These are phyloP conservation scores for Clarireedia homoeocarpa DNA, from an alignment of 2,329 filamentous ascomycete species.

Conservation along the genomic window DNA sequence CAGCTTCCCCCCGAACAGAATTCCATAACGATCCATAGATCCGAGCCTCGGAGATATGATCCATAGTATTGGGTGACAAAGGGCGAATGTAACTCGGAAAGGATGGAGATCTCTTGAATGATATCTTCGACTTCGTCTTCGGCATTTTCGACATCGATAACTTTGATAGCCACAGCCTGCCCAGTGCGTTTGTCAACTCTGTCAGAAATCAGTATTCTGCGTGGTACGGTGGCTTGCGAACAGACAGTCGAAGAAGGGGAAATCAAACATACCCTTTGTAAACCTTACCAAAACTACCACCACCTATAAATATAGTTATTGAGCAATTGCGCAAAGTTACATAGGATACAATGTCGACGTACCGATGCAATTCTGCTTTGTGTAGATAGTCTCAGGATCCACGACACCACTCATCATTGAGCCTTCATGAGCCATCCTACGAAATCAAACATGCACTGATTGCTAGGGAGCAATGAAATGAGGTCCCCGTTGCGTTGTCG, in stretches of 20 bases:
- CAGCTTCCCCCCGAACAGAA: constrained; percentile 97
- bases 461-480: constrained; percentile 2
- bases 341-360: constrained; percentile 25
- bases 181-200: constrained; percentile 91
- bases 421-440: constrained; percentile 25
- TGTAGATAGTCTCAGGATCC: constrained; percentile 88
- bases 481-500: constrained; percentile 1
- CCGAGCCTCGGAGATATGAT: constrained; percentile 89
- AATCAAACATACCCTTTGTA: constrained; percentile 73
- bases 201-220: constrained; percentile 19
- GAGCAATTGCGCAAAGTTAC: constrained; percentile 17
- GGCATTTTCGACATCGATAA: constrained; percentile 97
- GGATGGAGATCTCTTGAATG: constrained; percentile 95
- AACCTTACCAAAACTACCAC: constrained; percentile 96
- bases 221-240: background rate
- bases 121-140: constrained; percentile 99
- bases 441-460: background rate
- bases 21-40: constrained; percentile 99
- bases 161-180: constrained; percentile 92
- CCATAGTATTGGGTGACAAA: constrained; percentile 98
- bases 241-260: background rate
- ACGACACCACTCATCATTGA: constrained; percentile 42
- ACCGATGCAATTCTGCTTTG: constrained; percentile 87
- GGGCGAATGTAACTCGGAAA: constrained; percentile 90
- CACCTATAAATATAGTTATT: constrained; percentile 47